Evolutionary conservation across 2,329 filamentous ascomycete species (phyloP), one percentile per base, ranked within the genome.

Genomic region (Nigrospora osmanthi): DNA sequence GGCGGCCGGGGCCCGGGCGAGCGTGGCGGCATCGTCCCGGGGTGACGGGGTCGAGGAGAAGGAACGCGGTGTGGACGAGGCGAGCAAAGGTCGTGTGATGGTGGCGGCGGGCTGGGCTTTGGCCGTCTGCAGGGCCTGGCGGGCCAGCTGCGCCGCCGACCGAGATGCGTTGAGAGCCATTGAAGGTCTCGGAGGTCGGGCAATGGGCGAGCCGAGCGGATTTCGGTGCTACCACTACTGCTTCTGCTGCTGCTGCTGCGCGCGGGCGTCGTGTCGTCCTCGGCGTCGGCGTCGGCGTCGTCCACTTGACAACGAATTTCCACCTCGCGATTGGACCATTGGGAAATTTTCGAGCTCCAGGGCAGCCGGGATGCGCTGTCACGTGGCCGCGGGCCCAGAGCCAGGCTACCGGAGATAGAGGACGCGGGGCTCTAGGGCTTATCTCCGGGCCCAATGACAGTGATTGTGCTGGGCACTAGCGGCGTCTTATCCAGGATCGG

Each of bases 121-220:
- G 16, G 39, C 34, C 11, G 33, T 42, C 10, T 36, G 40, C 19
- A 65, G 46, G 11, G 58, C 59, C 47, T 61, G 61, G 42, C 59
- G 59, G 38, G 62, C 56, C 37, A 64, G 52, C 40, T 60, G 57
- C 40, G 60, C 45, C 15, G 56, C 56, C 6, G 63, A 56, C 47
- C 60, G 56, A 11, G 65, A 56, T 32, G 59, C 55, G 31, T 58
- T 65, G 49, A 62, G 55, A 39, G 66, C 57, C 66, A 70, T 58
- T 55, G 52, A 31, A 43, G 12, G 33, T 38, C 31, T 47, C 46
- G 10, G 10, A 28, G 23, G 9, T 28, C 23, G 23, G 23, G 23
- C 23, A 10, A 28, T 28, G 23, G 23, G 10, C 23, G 23, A 28
- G 23, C 23, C 23, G 23, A 10, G 5, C 23, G 23, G 9, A 28